Evolutionary conservation across 1,284 basidiomycete species (phyloP), one percentile per base, ranked within the genome.

Genomic region (Apiotrichum mycotoxinovorans): DNA sequence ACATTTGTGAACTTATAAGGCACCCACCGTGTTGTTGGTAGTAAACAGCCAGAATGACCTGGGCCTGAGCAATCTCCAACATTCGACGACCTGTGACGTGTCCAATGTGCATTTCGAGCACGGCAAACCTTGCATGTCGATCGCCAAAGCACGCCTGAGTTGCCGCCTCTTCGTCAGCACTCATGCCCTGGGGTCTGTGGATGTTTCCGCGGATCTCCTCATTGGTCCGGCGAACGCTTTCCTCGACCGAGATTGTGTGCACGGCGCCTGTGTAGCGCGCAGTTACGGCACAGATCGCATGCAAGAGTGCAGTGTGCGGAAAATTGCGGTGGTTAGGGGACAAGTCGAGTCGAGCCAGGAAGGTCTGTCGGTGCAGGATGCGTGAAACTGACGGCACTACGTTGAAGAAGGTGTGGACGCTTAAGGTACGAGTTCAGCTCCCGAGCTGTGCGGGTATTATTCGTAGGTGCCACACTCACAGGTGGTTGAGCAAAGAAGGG

Each of bases 241-340:
- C 68, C 2, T 48, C 58, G 10, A 68, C 65, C 0, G 67, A 53
- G 14, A 53, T 26, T 7, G 59, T 59, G 22, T 58, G 62, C 25
- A 69, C 68, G 0, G 70, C 67, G 4, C 70, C 70, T 4, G 71
- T 66, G 50, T 73, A 74, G 17, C 74, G 66, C 1, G 74, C 70
- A 0, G 75, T 66, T 20, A 73, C 65, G 15, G 78, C 76, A 52
- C 76, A 76, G 40, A 80, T 77, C 22, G 74, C 71, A 61, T 80
- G 79, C 0, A 80, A 62, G 1, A 79, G 62, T 1, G 73, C 67
- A 1, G 62, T 51, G 52, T 78, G 76, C 12, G 79, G 79, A 59
- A 79, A 80, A 9, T 70, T 61, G 9, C 59, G n/a, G 46, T 77
- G 72, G 1, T 69, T 67, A 0, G 79, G 78, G 2, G 78, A 75